Evolutionary conservation across 176 grass and related monocot species (phyloP), one percentile per base, ranked within the genome.

Genomic region (Eragrostis curvula): DNA sequence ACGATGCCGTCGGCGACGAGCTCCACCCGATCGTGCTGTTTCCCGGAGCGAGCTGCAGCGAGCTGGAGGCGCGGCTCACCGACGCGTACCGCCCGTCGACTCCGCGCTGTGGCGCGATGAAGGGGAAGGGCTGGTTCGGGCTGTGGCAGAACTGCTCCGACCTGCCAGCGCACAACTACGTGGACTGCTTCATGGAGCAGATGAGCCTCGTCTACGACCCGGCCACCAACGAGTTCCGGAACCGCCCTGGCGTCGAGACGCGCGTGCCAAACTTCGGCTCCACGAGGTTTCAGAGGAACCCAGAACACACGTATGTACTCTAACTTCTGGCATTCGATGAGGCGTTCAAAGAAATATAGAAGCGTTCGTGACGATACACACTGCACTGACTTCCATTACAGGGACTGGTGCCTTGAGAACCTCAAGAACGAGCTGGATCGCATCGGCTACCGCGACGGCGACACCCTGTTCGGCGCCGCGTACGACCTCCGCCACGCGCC

Each of bases 171-270:
- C 32, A 75, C 72, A 5, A 42, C 72, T 75, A 79, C 27, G 36
- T 74, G n/a, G n/a, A 46, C 44, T 79, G 76, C 60, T 79, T 79
- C 76, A 0, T 9, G 5, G 76, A 79, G 76, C 76, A 79, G 76
- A 79, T 79, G 76, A n/a, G 28, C 61, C 76, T 79, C 20, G 46
- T 41, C 46, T 79, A 79, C 29, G 61, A 79, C 45, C 18, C 77
- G 20, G 28, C 0, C 46, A 1, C 27, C 1, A 50, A 79, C 12
- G 46, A 79, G 12, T 79, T 40, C 45, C 45, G 10, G 0, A 66
- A 66, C 61, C 6, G 51, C 15, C 17, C 46, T 45, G 61, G 61
- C 61, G 77, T 79, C 15, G 45, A 79, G 61, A 79, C 61, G 12
- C 77, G 77, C 8, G 28, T 75, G 18, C 20, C 9, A 30, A 5